A percentile compares a stretch with the other conserved stretches of the same genome.
Conservation (phyloP, 129 eudicot species). For the Artemisia argyi region DNA sequence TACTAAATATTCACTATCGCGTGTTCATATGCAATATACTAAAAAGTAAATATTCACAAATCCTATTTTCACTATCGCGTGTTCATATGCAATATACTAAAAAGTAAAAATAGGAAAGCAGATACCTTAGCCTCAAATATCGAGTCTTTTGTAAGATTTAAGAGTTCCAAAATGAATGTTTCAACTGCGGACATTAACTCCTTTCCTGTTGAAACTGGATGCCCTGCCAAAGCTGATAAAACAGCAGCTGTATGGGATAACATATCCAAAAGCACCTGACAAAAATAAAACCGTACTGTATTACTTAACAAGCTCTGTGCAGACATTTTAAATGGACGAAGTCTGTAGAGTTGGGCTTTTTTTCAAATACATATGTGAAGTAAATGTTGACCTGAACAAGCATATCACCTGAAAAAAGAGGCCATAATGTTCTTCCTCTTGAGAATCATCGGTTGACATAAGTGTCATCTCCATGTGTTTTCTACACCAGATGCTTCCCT, state of each 20-base stretch:
- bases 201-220: slow-evolving; percentile 48
- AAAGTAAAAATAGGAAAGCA: slow-evolving; percentile 15
- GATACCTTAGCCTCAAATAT: slow-evolving; percentile 69
- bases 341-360: not conserved
- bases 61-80: slow-evolving; percentile 10
- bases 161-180: slow-evolving; percentile 56
- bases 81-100: slow-evolving; percentile 1
- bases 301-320: no score
- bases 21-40: no score
- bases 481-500: slow-evolving; percentile 78
- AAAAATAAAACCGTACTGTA: not conserved
- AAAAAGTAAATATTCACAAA: no score
- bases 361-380: not conserved
- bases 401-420: slow-evolving; percentile 71
- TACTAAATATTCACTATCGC: no score
- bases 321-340: no score
- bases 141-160: slow-evolving; percentile 62
- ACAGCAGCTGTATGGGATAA: slow-evolving; percentile 58
- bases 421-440: slow-evolving; percentile 74
- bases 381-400: not conserved
- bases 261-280: slow-evolving; percentile 84
- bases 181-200: slow-evolving; percentile 43
- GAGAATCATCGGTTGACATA: slow-evolving; percentile 80
- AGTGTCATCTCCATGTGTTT: slow-evolving; percentile 95
- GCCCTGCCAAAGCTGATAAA: slow-evolving; percentile 60